A percentile compares a stretch with the other conserved stretches of the same genome.
Conservation (phyloP, 306 rosid genomes). For the Arachis stenosperma region DNA sequence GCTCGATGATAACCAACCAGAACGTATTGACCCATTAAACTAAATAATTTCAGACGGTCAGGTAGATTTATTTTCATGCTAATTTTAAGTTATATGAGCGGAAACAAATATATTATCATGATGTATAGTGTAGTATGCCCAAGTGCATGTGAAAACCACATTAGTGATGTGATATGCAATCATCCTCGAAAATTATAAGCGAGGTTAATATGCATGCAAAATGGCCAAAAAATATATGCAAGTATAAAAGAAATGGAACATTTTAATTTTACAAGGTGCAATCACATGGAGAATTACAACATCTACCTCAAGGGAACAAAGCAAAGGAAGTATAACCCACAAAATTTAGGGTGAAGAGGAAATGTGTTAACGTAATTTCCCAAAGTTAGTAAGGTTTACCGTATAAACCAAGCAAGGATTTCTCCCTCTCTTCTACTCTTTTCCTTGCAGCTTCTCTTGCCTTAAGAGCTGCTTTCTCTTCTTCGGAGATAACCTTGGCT, state of each 20-base stretch:
- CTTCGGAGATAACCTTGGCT: slow-evolving; percentile 67
- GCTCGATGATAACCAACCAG: too few species aligned
- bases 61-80: too few species aligned
- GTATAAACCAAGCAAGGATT: slow-evolving; percentile 89
- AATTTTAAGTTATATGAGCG: too few species aligned
- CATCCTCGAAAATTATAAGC: too few species aligned
- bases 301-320: slow-evolving; percentile 20
- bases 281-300: slow-evolving; percentile 32
- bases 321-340: slow-evolving; percentile 39
- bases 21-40: too few species aligned
- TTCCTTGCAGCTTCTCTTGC: slow-evolving; percentile 98
- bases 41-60: too few species aligned
- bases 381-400: slow-evolving; percentile 57
- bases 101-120: too few species aligned
- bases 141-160: too few species aligned
- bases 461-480: slow-evolving; percentile 92
- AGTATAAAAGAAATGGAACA: slow-evolving; percentile 6
- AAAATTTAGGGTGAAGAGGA: slow-evolving; percentile 26
- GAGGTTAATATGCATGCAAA: not conserved
- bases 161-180: too few species aligned
- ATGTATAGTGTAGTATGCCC: too few species aligned
- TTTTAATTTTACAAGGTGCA: slow-evolving; percentile 38
- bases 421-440: slow-evolving; percentile 91
- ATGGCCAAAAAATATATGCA: not conserved
- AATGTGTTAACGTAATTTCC: slow-evolving; percentile 21